Evolutionary conservation across 805 yeast genomes (phyloP), one percentile per base, ranked within the genome.

Genomic region (Starmerella apis): DNA sequence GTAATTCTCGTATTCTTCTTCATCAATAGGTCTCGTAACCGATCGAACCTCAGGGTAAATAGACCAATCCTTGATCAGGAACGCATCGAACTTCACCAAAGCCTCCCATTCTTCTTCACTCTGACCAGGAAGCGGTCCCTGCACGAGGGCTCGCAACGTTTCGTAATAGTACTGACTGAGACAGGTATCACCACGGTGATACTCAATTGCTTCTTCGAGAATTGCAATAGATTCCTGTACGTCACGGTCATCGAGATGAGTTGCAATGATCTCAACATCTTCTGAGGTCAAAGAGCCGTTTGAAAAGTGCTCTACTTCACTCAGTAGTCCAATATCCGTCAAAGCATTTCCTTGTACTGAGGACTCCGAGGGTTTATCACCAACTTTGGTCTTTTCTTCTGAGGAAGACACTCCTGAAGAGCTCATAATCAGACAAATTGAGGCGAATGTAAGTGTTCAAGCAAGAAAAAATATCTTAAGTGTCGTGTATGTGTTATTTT

Each of bases 1-100:
- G 42, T 65, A 68, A 1, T 43, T 32, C 14, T 43, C 54, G 30
- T 14, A 31, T 10, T 49, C 56, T 9, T 41, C 57, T 47, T 77
- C 80, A 55, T 77, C 82, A 41, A 60, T 65, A 1, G 80, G 74
- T 19, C 72, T 74, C 7, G 76, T 72, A 25, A 77, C 75, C 6
- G 82, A 72, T 27, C 83, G 65, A 16, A 79, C 79, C 59, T 78
- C 81, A 3, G 81, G 80, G 53, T 78, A 78, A 4, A 80, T 80
- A 0, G 81, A 76, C 62, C 72, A 73, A 52, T 60, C 65, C 35
- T 53, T 39, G 44, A 65, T 66, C 39, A 75, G 59, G 20, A 69
- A 71, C 3, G 78, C 78, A 51, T 73, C 72, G 23, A 70, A 59
- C 47, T 65, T 67, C 30, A 54, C 43, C 20, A 37, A n/a, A 0